Conservation (phyloP, 2,329 filamentous ascomycete species). For the Domatiomyces globalis region DNA sequence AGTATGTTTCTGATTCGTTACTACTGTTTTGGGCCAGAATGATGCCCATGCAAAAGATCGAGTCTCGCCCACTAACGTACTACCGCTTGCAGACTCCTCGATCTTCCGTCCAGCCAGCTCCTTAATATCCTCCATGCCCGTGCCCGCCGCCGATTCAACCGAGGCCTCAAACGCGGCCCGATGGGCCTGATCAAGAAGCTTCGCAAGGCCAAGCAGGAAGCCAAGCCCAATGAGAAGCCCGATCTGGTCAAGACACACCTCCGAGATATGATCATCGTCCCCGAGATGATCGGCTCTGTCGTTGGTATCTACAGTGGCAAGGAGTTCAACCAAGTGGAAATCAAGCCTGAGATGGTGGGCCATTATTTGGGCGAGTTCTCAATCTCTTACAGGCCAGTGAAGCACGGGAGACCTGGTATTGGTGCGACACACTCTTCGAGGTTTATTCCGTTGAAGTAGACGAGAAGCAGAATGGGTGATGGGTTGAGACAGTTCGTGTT, state of each 20-base stretch:
- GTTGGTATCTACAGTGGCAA: slow-evolving; percentile 99
- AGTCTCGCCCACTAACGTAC: background rate
- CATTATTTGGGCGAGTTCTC: slow-evolving; percentile 99
- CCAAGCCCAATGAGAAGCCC: slow-evolving; percentile 99
- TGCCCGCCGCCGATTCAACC: slow-evolving; percentile 98
- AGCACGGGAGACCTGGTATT: slow-evolving; percentile 99
- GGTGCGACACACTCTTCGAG: slow-evolving; percentile 99
- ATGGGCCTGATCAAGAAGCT: slow-evolving; percentile 99
- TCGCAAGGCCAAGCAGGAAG: slow-evolving; percentile 97
- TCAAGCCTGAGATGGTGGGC: slow-evolving; percentile 99
- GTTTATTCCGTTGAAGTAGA: slow-evolving; percentile 99
- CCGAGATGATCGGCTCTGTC: slow-evolving; percentile 98
- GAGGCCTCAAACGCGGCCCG: slow-evolving; percentile 98
- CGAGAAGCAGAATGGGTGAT: background rate
- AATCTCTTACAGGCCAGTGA: slow-evolving; percentile 99
- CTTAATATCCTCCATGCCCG: slow-evolving; percentile 98
- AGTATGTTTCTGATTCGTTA: slow-evolving; percentile 49
- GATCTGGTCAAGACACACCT: slow-evolving; percentile 98
- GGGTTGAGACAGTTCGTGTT: background rate
- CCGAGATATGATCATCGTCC: slow-evolving; percentile 99
- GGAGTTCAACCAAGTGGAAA: slow-evolving; percentile 99
- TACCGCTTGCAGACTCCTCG: slow-evolving; percentile 61
- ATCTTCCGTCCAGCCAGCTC: slow-evolving; percentile 96
- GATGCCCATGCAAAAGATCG: slow-evolving; percentile 1
- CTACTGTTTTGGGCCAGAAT: background rate